Percentiles rank a stretch among this genome's conserved stretches.
Evolutionary conservation across 495 filamentous ascomycete genomes (phyloP).

Genomic region (Glarea lozoyensis): DNA sequence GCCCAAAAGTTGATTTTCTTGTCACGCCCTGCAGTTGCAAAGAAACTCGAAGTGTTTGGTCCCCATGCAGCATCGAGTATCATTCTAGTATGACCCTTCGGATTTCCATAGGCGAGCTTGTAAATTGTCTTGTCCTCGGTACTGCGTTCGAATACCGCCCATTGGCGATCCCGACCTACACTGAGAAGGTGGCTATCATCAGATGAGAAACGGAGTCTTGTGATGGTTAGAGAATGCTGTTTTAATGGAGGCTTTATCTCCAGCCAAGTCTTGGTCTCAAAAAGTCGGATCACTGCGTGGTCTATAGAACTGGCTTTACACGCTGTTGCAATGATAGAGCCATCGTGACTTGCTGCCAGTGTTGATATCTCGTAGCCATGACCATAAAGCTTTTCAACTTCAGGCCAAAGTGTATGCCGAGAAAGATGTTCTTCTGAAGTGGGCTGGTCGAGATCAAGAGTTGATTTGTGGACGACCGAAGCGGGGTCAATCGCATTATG

Average conservation of each 20-base stretch:
- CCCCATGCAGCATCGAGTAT: conserved; percentile 81
- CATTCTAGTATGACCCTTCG: conserved; percentile 86
- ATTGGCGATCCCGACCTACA: conserved; percentile 85
- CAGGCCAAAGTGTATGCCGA: conserved; percentile 89
- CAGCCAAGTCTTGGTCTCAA: conserved; percentile 77
- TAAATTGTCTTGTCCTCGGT: conserved; percentile 34
- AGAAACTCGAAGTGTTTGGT: conserved; percentile 41
- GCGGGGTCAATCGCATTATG: conserved; percentile 33
- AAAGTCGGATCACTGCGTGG: conserved; percentile 89
- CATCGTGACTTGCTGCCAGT: conserved; percentile 69
- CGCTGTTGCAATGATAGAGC: conserved; percentile 74
- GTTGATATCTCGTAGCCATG: conserved; percentile 98
- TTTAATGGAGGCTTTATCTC: conserved; percentile 75
- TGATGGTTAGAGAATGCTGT: conserved; percentile 79
- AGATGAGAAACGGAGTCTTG: conserved; percentile 64
- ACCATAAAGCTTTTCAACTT: conserved; percentile 93
- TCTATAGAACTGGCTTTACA: conserved; percentile 88
- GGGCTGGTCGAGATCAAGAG: conserved; percentile 47
- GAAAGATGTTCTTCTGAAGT: conserved; percentile 84
- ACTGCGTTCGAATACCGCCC: conserved; percentile 61
- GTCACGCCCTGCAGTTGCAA: conserved; percentile 84
- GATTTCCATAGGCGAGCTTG: conserved; percentile 48
- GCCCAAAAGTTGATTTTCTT: conserved; percentile 77
- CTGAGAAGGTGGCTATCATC: conserved; percentile 72
- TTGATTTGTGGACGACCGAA: conserved; percentile 32